phyloP scores from a whole-genome alignment of 441 rosid genomes.

The Croton laevigatus region DNA sequence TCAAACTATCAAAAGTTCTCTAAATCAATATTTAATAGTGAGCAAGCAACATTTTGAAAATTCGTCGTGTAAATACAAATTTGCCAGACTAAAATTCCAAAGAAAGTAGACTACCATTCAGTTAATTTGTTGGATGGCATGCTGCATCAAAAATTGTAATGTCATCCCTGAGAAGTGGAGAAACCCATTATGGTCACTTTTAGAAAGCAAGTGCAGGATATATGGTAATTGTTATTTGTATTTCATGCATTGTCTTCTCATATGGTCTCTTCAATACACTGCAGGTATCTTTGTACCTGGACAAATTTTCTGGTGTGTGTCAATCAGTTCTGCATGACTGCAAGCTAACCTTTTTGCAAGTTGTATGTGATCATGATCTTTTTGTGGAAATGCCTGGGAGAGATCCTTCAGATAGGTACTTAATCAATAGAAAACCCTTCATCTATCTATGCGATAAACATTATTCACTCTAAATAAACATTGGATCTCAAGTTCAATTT shows the following conservation, averaged over 20 bases:
- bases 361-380: conserved; percentile 97
- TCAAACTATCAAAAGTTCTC: too few relatives aligned
- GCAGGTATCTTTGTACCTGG: conserved; percentile 96
- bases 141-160: not conserved
- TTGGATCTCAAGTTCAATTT: conserved; percentile 4
- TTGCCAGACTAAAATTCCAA: not conserved
- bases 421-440: conserved; percentile 17
- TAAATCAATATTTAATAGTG: too few relatives aligned
- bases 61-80: too few relatives aligned
- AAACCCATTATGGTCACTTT: not conserved
- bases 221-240: not conserved
- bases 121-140: not conserved
- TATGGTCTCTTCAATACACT: conserved; percentile 11
- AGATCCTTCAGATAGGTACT: conserved; percentile 98
- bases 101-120: not conserved
- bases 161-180: not conserved
- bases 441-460: not conserved
- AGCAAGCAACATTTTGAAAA: too few relatives aligned
- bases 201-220: not conserved
- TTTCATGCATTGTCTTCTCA: not conserved
- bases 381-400: conserved; percentile 99
- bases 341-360: conserved; percentile 95
- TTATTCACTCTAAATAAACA: not conserved
- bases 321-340: conserved; percentile 95
- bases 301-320: conserved; percentile 99